Conservation (phyloP, 441 rosid genomes). For the Kokia cookei region DNA sequence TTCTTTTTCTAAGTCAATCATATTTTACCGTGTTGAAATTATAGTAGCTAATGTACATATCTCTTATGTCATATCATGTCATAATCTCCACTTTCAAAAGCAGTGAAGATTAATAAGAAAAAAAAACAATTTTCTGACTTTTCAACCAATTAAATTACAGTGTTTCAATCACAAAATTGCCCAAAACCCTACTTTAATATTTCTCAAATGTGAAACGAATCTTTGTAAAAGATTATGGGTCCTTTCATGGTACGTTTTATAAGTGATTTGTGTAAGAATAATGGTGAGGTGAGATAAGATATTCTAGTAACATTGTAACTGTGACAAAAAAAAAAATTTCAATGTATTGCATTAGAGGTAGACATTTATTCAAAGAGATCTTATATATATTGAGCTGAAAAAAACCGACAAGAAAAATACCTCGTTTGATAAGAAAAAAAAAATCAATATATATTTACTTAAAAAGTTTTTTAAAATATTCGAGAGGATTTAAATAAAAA, state of each 20-base stretch:
- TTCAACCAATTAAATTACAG: neutral
- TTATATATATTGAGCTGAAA: too few relatives aligned
- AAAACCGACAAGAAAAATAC: too few relatives aligned
- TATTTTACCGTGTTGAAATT: constrained; percentile 2
- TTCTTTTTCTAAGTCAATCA: neutral
- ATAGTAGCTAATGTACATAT: neutral
- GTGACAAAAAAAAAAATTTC: neutral
- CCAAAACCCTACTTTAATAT: neutral
- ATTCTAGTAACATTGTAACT: too few relatives aligned
- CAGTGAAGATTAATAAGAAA: neutral
- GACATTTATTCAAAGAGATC: too few relatives aligned
- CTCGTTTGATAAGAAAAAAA: too few relatives aligned
- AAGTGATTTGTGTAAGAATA: too few relatives aligned
- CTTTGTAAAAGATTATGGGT: neutral
- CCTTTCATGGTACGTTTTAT: too few relatives aligned
- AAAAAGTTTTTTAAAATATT: too few relatives aligned
- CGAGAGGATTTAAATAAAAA: too few relatives aligned
- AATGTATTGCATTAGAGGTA: too few relatives aligned
- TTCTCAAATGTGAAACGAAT: neutral
- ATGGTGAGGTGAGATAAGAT: too few relatives aligned
- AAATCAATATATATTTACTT: too few relatives aligned
- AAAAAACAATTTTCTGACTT: neutral
- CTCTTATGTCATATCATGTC: neutral
- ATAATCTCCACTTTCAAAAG: neutral
- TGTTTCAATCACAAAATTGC: neutral